Conservation (phyloP, 148 eudicot genomes). For the Chenopodium album region DNA sequence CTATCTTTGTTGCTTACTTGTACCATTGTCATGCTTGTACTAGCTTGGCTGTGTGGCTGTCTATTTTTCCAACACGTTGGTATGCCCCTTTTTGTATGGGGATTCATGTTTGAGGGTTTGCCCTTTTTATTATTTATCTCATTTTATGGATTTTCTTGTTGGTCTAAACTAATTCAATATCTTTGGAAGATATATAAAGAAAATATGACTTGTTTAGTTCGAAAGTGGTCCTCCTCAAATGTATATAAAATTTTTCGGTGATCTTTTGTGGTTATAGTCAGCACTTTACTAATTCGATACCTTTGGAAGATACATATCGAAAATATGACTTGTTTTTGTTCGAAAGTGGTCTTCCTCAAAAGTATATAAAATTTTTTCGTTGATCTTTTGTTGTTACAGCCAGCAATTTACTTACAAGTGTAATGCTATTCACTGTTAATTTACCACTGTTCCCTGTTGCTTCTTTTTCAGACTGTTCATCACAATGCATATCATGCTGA, state of each 20-base stretch:
- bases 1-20: background rate
- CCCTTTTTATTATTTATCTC: background rate
- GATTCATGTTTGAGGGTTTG: background rate
- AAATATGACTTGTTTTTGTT: background rate
- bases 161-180: too few species aligned
- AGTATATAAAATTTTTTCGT: background rate
- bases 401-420: background rate
- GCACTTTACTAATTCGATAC: background rate
- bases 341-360: background rate
- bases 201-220: background rate
- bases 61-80: too few species aligned
- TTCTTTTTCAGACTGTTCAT: slow-evolving; percentile 55
- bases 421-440: background rate
- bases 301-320: too few species aligned
- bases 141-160: background rate
- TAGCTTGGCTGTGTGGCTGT: too few species aligned
- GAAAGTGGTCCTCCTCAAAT: background rate
- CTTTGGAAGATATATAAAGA: too few species aligned
- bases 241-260: background rate
- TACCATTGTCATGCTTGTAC: background rate
- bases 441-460: slow-evolving; percentile 6
- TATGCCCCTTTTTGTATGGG: too few species aligned
- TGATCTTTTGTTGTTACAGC: background rate
- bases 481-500: slow-evolving; percentile 73
- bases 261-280: background rate